phyloP scores from a whole-genome alignment of 352 stramenopile genomes.

The Globisporangium paroecandrum region DNA sequence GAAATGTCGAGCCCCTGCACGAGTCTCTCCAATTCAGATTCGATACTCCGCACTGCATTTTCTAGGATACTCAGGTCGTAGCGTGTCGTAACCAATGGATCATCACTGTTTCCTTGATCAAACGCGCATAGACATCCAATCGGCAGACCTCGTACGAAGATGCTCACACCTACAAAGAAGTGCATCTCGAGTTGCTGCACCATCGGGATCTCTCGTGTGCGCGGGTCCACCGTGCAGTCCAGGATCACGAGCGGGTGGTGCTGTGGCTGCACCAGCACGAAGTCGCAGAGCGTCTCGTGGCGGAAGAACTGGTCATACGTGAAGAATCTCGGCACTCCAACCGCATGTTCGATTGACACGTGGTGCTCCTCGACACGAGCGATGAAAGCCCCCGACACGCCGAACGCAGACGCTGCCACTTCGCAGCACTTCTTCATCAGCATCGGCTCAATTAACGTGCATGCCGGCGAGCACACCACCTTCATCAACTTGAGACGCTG shows the following conservation, averaged over 20 bases:
- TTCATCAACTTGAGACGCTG: constrained; percentile 47
- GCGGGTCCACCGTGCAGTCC: constrained; percentile 42
- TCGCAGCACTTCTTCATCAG: constrained; percentile 61
- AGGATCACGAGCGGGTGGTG: constrained; percentile 41
- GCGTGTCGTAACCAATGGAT: constrained; percentile 9
- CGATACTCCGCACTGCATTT: constrained; percentile 39
- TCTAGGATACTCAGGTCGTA: constrained; percentile 39
- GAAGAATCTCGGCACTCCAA: constrained; percentile 31
- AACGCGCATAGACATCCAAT: constrained; percentile 62
- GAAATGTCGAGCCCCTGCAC: constrained; percentile 37
- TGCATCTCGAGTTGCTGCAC: constrained; percentile 49
- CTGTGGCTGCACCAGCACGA: constrained; percentile 44
- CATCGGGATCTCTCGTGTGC: constrained; percentile 52
- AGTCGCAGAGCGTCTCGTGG: constrained; percentile 51
- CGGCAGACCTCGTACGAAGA: constrained; percentile 46
- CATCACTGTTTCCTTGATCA: constrained; percentile 27
- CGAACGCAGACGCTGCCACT: constrained; percentile 39
- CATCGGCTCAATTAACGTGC: constrained; percentile 50
- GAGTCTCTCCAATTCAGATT: constrained; percentile 44
- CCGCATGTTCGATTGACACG: constrained; percentile 46
- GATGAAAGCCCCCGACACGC: constrained; percentile 47
- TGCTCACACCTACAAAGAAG: constrained; percentile 48
- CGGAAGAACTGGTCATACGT: constrained; percentile 34
- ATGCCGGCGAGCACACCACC: constrained; percentile 51
- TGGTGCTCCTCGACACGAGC: constrained; percentile 47